Conservation (phyloP, 257 asterid species). For the Fraxinus americana region DNA sequence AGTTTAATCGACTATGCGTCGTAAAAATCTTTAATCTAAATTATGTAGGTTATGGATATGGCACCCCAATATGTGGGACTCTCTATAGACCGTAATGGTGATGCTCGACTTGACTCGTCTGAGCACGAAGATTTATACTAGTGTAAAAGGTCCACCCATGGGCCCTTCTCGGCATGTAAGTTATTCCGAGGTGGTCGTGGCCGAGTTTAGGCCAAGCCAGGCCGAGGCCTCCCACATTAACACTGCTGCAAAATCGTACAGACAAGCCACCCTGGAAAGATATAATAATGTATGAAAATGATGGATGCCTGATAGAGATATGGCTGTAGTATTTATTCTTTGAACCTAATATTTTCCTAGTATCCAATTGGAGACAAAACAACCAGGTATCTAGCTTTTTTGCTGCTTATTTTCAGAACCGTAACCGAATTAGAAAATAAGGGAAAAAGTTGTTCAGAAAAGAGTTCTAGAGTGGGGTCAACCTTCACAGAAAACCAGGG, state of each 20-base stretch:
- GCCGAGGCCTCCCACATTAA: neutral
- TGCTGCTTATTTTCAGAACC: conserved; percentile 36
- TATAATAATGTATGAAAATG: conserved; percentile 12
- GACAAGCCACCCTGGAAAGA: conserved; percentile 56
- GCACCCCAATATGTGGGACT: no score
- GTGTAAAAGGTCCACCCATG: no score
- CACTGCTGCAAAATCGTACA: conserved; percentile 16
- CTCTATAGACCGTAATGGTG: no score
- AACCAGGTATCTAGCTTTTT: conserved; percentile 44
- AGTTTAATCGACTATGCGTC: no score
- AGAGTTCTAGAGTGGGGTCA: conserved; percentile 43
- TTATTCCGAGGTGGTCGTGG: no score
- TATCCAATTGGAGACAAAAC: conserved; percentile 38
- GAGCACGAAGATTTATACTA: no score
- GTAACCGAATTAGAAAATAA: conserved; percentile 36
- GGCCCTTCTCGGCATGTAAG: no score
- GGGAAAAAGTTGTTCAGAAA: conserved; percentile 16
- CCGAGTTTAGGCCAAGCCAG: neutral
- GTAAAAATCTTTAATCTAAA: no score
- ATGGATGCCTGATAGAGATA: conserved; percentile 35
- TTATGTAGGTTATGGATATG: no score
- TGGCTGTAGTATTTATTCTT: conserved; percentile 15
- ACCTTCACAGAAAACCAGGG: conserved; percentile 53
- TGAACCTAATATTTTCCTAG: conserved; percentile 15
- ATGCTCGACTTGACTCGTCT: no score